These are phyloP conservation scores for Didymella segeticola DNA, from an alignment of 2,329 filamentous ascomycete genomes.

Conservation along the genomic window DNA sequence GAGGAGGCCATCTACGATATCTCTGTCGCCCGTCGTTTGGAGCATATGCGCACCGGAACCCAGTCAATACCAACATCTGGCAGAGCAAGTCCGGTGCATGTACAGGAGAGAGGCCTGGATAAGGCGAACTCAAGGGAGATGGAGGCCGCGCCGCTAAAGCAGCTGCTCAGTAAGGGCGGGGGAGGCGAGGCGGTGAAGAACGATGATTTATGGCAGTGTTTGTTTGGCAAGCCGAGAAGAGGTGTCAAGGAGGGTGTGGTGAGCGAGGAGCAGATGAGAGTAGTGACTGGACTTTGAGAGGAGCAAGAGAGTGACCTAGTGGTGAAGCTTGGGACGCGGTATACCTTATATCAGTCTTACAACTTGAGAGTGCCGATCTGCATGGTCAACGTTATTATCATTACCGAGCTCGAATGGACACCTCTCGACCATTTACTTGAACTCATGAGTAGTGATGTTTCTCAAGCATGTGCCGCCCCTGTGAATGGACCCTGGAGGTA, in stretches of 20 bases:
- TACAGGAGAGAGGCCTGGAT: constrained; percentile 72
- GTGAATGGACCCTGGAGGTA: constrained; percentile 18
- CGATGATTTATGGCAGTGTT: constrained; percentile 84
- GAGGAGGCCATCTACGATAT: constrained; percentile 92
- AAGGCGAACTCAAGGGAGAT: constrained; percentile 85
- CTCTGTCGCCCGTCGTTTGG: constrained; percentile 77
- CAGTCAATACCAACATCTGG: constrained; percentile 15
- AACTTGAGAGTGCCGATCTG: too few species aligned
- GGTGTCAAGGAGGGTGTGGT: background rate
- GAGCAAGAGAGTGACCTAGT: constrained; percentile 50
- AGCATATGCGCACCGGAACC: constrained; percentile 68
- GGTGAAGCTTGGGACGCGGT: constrained; percentile 50
- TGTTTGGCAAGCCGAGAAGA: constrained; percentile 69
- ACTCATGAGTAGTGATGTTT: background rate
- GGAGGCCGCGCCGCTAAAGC: constrained; percentile 73
- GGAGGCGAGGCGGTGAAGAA: constrained; percentile 82
- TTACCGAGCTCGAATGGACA: background rate
- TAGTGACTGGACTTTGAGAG: constrained; percentile 48
- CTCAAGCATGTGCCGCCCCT: constrained; percentile 4
- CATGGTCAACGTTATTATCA: background rate
- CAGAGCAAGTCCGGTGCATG: constrained; percentile 34
- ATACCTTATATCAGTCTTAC: background rate
- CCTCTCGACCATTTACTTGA: background rate
- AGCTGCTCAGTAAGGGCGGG: constrained; percentile 72
- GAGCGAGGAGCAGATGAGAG: constrained; percentile 2